Base-by-base conservation (phyloP, 208 protist species). In the Acanthamoeba castellanii region DNA sequence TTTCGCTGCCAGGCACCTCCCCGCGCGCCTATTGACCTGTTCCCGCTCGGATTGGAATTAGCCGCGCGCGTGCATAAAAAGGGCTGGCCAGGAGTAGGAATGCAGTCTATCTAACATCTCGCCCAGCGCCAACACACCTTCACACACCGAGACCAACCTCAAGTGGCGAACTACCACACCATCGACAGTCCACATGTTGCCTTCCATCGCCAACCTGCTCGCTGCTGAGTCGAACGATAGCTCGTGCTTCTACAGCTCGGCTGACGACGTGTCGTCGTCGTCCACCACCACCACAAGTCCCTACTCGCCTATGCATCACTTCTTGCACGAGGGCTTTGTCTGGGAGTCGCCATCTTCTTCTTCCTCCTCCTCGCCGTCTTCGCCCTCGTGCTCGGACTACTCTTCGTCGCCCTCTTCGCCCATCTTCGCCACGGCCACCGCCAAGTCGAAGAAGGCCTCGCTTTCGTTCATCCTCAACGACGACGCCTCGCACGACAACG, bases 381-480 rank as follows among this genome's bases (percentile, higher is more conserved):
- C 22, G 59, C 59, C 59, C 22, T 64, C 59, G 59, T 64, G 20
- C 18, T 7, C 59, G 9, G 13, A 64, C 22, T 64, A 64, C 64
- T n/a, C 64, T 2, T 70, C 64, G n/a, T 70, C 64, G 27, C 64
- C 64, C 27, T 70, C 64, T 22, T 70, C 64, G 64, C 64, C 64
- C 27, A 13, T n/a, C 27, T 34, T 32, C 64, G 7, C 27, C 27
- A 70, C 64, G 9, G 64, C 20, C 64, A 70, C 64, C 27, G 64
- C 27, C 27, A 70, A 13, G 6, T 32, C 64, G 3, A 32, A 8
- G 1, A 70, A 70, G 64, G n/a, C 64, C 64, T 70, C 64, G 64
- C 64, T 70, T 34, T 70, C 64, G 27, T 70, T 70, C 64, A 70
- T 70, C 27, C 64, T 70, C 27, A 70, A 70, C 64, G 64, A 70